Conservation (phyloP, 495 filamentous ascomycete genomes). For the Penicillium taxi region DNA sequence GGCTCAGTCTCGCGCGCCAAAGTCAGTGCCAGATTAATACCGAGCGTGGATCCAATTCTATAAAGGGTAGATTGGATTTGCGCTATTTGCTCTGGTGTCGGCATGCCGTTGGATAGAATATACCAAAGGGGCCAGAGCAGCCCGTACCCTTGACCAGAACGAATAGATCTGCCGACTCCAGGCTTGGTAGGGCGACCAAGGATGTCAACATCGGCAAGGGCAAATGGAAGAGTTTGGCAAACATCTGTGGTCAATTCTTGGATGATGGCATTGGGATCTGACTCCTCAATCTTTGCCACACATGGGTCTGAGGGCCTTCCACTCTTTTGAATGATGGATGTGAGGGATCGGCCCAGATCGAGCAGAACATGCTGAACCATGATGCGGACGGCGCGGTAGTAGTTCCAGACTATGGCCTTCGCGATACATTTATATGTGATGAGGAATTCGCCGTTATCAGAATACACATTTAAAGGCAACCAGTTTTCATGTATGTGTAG, state of each 20-base stretch:
- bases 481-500: conserved; percentile 28
- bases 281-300: conserved; percentile 6
- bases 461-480: conserved; percentile 32
- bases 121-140: conserved; percentile 42
- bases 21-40: conserved; percentile 33
- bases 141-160: conserved; percentile 29
- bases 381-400: conserved; percentile 35
- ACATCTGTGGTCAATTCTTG: conserved; percentile 34
- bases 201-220: conserved; percentile 31
- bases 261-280: conserved; percentile 11
- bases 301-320: not conserved
- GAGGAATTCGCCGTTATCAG: conserved; percentile 25
- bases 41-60: conserved; percentile 25
- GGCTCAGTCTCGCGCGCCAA: conserved; percentile 25
- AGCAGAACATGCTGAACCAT: conserved; percentile 28
- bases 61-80: conserved; percentile 24
- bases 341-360: conserved; percentile 19
- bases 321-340: conserved; percentile 7
- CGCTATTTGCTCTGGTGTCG: conserved; percentile 23
- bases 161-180: conserved; percentile 12
- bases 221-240: conserved; percentile 37
- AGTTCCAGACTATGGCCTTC: conserved; percentile 30
- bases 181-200: conserved; percentile 22
- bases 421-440: conserved; percentile 30
- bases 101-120: conserved; percentile 29